Evolutionary conservation across 768 basidiomycete genomes (phyloP).

Genomic region (Boletus vinaceobasis): DNA sequence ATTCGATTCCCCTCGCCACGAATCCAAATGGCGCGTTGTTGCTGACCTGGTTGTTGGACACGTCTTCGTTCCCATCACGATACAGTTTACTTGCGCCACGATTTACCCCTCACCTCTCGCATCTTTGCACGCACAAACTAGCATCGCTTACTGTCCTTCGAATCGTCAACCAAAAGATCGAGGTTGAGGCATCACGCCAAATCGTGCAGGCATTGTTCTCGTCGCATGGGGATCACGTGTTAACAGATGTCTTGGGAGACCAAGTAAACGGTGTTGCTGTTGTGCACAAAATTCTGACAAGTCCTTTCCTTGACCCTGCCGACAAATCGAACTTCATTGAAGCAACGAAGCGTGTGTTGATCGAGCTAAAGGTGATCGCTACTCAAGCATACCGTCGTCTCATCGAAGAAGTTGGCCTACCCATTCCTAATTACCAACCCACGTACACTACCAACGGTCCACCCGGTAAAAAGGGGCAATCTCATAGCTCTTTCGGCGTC

Average conservation of each 20-base stretch:
- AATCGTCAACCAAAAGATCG: conserved; percentile 95
- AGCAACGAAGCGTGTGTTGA: conserved; percentile 85
- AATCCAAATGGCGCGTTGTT: conserved; percentile 96
- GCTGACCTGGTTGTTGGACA: conserved; percentile 95
- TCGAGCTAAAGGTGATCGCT: conserved; percentile 88
- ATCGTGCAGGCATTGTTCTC: conserved; percentile 89
- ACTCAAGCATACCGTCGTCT: conserved; percentile 91
- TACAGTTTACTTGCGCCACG: conserved; percentile 93
- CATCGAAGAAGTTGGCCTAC: conserved; percentile 92
- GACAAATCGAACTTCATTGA: conserved; percentile 73
- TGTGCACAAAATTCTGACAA: conserved; percentile 88
- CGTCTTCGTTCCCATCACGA: conserved; percentile 91
- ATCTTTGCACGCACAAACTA: conserved; percentile 96
- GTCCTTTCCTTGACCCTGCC: conserved; percentile 72
- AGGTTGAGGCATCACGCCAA: conserved; percentile 81
- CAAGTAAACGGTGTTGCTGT: conserved; percentile 95
- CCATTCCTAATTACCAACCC: conserved; percentile 84
- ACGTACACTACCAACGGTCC: conserved; percentile 63
- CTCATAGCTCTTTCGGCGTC: conserved; percentile 58
- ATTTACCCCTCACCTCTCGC: conserved; percentile 93
- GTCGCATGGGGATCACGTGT: conserved; percentile 84
- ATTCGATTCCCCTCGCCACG: conserved; percentile 95
- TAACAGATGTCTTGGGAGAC: conserved; percentile 92
- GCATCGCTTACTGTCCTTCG: conserved; percentile 92
- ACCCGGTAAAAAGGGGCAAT: conserved; percentile 54